phyloP scores from a whole-genome alignment of 257 asterid species.

The Solanum chmielewskii region DNA sequence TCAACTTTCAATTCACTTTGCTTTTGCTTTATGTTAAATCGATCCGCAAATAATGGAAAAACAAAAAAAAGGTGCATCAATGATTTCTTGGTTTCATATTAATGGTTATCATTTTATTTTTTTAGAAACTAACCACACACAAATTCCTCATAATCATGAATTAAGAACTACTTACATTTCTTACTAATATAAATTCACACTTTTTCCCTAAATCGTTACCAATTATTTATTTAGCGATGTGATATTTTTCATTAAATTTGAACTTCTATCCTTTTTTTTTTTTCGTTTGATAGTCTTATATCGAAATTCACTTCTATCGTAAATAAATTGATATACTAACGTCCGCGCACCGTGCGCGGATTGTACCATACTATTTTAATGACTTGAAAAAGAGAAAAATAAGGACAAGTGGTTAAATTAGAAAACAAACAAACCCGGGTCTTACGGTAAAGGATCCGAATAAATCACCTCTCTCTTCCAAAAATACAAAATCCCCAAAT shows the following conservation, averaged over 20 bases:
- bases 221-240: background rate
- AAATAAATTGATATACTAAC: background rate
- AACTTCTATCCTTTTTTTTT: background rate
- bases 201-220: background rate
- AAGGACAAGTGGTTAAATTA: background rate
- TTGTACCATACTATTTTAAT: background rate
- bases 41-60: background rate
- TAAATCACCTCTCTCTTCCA: background rate
- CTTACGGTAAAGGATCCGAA: background rate
- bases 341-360: background rate
- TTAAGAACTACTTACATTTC: background rate
- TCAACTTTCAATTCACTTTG: background rate
- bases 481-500: background rate
- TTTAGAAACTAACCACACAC: background rate
- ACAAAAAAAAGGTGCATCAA: background rate
- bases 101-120: background rate
- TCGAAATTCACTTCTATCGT: background rate
- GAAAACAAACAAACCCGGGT: background rate
- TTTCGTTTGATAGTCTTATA: background rate
- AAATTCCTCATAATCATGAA: background rate
- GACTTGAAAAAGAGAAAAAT: background rate
- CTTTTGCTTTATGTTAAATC: background rate
- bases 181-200: background rate
- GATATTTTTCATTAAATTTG: background rate
- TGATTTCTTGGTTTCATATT: background rate